Conservation (phyloP, 2,329 filamentous ascomycete species). For the Cordyceps cateniannulata region DNA sequence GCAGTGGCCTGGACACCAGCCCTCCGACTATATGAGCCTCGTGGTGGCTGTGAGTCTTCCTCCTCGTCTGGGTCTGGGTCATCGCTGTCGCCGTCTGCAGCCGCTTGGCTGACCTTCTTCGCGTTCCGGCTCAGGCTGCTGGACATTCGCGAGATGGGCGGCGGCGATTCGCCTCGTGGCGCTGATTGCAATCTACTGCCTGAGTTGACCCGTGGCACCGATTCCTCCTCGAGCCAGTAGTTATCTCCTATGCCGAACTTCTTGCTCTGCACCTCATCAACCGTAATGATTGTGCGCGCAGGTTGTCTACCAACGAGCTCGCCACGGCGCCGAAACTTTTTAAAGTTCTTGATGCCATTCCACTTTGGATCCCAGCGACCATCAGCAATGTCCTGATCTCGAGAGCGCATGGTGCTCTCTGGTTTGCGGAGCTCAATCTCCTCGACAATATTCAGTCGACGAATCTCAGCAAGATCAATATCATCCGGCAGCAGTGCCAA, state of each 20-base stretch:
- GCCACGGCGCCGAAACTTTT: constrained; percentile 66
- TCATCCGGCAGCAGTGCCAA: constrained; percentile 49
- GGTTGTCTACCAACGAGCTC: constrained; percentile 36
- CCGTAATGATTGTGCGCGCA: constrained; percentile 55
- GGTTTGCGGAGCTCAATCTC: constrained; percentile 58
- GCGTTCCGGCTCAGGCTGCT: not conserved
- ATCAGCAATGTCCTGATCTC: constrained; percentile 45
- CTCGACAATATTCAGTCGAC: constrained; percentile 69
- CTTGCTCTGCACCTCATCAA: constrained; percentile 66
- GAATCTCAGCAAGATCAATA: constrained; percentile 67
- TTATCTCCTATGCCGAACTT: constrained; percentile 68
- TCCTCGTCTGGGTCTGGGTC: constrained; percentile 18
- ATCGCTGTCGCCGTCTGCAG: constrained; percentile 11
- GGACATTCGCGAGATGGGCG: constrained; percentile 1
- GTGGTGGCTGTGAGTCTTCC: constrained; percentile 12
- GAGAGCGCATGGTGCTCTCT: constrained; percentile 22
- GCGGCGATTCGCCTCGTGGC: constrained; percentile 3
- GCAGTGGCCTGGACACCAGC: not conserved
- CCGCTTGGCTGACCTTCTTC: not conserved
- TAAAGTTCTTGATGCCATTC: constrained; percentile 96
- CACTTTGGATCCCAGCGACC: constrained; percentile 77
- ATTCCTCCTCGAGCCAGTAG: constrained; percentile 62
- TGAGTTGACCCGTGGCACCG: constrained; percentile 16
- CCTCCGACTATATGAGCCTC: not conserved
- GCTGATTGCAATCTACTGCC: not conserved